phyloP scores from a whole-genome alignment of 768 basidiomycete species.

The Mycena metata region DNA sequence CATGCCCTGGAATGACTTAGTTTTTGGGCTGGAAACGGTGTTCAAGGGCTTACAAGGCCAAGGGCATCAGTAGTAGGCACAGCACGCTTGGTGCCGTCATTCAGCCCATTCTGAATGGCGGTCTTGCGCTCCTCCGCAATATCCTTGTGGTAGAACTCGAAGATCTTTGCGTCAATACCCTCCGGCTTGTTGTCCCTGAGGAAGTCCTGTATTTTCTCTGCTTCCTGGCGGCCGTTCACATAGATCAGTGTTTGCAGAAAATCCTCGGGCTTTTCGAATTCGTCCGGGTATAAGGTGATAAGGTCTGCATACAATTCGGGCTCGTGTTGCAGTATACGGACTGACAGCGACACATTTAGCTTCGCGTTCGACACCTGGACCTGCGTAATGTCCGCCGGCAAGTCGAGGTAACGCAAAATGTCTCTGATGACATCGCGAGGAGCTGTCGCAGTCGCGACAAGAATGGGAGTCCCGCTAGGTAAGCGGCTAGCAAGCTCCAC shows the following conservation, averaged over 20 bases:
- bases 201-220: not conserved
- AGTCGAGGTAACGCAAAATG: conserved; percentile 8
- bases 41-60: conserved; percentile 20
- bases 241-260: no score
- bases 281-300: no score
- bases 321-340: no score
- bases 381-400: not conserved
- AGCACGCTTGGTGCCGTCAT: conserved; percentile 12
- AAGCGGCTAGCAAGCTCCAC: conserved; percentile 15
- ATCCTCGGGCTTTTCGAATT: no score
- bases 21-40: not conserved
- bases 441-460: conserved; percentile 27
- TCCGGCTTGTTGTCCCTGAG: conserved; percentile 2
- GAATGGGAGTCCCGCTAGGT: conserved; percentile 17
- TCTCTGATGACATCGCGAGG: conserved; percentile 27
- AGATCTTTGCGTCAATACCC: not conserved
- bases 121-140: conserved; percentile 23
- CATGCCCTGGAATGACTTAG: conserved; percentile 13
- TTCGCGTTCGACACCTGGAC: no score
- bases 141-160: conserved; percentile 33
- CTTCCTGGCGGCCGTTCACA: no score
- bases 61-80: conserved; percentile 32
- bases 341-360: no score
- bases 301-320: no score
- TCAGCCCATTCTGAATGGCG: conserved; percentile 9